These are phyloP conservation scores for Cicer chorassanicum DNA, from an alignment of 306 rosid genomes.

Conservation along the genomic window DNA sequence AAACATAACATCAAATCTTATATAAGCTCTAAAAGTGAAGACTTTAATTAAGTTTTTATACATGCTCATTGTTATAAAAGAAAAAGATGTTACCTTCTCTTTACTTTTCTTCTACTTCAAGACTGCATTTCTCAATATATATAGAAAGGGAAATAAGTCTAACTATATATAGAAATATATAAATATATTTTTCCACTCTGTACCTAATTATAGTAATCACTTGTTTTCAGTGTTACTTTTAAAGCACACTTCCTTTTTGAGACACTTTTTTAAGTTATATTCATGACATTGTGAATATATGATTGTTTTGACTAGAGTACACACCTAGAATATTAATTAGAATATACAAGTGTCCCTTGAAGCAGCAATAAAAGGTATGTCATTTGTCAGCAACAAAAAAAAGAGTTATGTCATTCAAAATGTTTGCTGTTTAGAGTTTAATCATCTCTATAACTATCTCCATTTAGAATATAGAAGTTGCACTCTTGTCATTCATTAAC, in stretches of 20 bases:
- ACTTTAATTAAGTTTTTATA: not conserved
- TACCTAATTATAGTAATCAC: constrained; percentile 28
- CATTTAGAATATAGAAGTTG: too few relatives aligned
- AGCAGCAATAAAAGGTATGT: not conserved
- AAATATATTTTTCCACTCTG: constrained; percentile 33
- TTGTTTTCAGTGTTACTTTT: constrained; percentile 24
- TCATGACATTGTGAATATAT: constrained; percentile 29
- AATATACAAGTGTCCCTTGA: not conserved
- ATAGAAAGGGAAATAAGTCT: constrained; percentile 22
- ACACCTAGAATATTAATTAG: not conserved
- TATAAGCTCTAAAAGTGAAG: constrained; percentile 39
- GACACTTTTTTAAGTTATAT: constrained; percentile 25
- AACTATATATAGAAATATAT: not conserved
- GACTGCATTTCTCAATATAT: constrained; percentile 4
- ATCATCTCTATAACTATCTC: not conserved
- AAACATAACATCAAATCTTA: constrained; percentile 38
- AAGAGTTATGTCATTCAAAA: constrained; percentile 4
- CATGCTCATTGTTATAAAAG: constrained; percentile 30
- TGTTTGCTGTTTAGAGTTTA: not conserved
- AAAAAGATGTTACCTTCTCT: constrained; percentile 43
- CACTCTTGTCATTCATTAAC: too few relatives aligned
- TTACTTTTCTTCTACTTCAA: constrained; percentile 50
- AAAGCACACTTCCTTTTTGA: not conserved
- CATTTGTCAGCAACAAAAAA: not conserved
- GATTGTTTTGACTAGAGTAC: not conserved